A percentile compares a stretch with the other conserved stretches of the same genome.
Conservation (phyloP, 106 monocot species). For the Phalaenopsis aphrodite region DNA sequence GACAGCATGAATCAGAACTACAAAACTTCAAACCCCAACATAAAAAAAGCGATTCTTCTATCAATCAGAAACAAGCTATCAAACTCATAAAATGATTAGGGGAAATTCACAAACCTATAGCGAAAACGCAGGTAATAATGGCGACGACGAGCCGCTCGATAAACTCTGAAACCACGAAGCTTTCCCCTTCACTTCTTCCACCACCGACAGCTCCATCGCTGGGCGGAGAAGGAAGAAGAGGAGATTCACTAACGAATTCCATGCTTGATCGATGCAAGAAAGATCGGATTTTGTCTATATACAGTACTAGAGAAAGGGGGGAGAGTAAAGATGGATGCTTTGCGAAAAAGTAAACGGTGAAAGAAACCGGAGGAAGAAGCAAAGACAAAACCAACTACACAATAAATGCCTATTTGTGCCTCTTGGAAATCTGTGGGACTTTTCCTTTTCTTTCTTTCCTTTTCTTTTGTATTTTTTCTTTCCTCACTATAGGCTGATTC, state of each 20-base stretch:
- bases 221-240: background rate
- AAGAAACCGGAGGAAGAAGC: background rate
- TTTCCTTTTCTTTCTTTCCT: too few species aligned
- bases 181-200: background rate
- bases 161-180: conserved; percentile 21
- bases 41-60: background rate
- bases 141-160: conserved; percentile 29
- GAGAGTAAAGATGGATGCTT: background rate
- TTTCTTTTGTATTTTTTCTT: too few species aligned
- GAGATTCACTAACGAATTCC: conserved; percentile 2
- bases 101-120: conserved; percentile 24
- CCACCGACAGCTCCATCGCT: background rate
- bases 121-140: conserved; percentile 46
- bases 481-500: too few species aligned
- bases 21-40: background rate
- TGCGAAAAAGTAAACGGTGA: background rate
- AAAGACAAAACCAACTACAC: background rate
- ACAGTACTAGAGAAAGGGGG: too few species aligned
- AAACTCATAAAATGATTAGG: background rate
- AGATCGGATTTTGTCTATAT: conserved; percentile 1
- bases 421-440: background rate
- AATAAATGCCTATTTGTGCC: conserved; percentile 1
- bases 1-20: background rate
- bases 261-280: background rate
- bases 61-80: background rate